Conservation (phyloP, 176 grass and related monocot genomes). For the Areca catechu region DNA sequence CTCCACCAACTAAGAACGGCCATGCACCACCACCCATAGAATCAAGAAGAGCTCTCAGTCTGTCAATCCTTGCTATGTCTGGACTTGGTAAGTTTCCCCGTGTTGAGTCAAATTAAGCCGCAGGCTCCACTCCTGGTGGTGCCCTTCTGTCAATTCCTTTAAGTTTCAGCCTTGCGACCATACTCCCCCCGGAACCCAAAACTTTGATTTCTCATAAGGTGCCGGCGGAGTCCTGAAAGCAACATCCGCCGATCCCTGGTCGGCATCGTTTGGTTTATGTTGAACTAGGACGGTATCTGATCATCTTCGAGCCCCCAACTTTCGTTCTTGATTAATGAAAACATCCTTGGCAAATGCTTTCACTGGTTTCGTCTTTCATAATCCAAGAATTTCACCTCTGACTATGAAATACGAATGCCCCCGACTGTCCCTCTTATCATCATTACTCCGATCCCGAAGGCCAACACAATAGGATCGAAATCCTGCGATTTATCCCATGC, state of each 20-base stretch:
- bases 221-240: conserved; percentile 43
- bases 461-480: too few relatives aligned
- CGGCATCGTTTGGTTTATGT: conserved; percentile 50
- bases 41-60: conserved; percentile 29
- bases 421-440: conserved; percentile 43
- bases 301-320: conserved; percentile 52
- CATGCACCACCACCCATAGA: too few relatives aligned
- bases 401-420: conserved; percentile 53
- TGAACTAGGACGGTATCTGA: conserved; percentile 58
- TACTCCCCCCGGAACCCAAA: conserved; percentile 29
- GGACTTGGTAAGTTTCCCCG: conserved; percentile 38
- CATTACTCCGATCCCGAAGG: too few relatives aligned
- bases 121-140: conserved; percentile 33
- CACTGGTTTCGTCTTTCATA: too few relatives aligned
- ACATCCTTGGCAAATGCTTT: conserved; percentile 57
- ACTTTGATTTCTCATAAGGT: too few relatives aligned
- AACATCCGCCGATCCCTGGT: conserved; percentile 49
- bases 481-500: conserved; percentile 47
- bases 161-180: conserved; percentile 36
- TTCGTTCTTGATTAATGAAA: conserved; percentile 53
- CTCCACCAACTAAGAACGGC: too few relatives aligned
- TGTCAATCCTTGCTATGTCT: conserved; percentile 55
- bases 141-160: conserved; percentile 26
- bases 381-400: conserved; percentile 51
- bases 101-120: conserved; percentile 49